Evolutionary conservation across 306 rosid genomes (phyloP).

Genomic region (Herpetospermum pedunculosum): DNA sequence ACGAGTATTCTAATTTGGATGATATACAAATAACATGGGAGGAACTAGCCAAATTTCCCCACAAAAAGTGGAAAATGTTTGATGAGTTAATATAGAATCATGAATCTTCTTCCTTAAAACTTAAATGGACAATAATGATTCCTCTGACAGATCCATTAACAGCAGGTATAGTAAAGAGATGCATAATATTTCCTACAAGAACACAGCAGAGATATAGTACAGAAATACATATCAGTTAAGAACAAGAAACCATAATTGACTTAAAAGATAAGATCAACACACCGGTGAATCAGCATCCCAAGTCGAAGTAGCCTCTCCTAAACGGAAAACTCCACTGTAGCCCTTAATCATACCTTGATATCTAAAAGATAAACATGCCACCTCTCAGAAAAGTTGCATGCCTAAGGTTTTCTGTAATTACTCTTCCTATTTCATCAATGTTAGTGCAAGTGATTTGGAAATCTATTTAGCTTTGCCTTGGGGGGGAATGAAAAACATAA

Average conservation of each 20-base stretch:
- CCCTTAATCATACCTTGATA: constrained; percentile 93
- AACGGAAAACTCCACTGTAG: constrained; percentile 86
- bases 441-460: not conserved
- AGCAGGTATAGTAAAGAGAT: not conserved
- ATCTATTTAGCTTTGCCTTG: not conserved
- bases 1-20: not conserved
- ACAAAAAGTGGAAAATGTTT: too few species aligned
- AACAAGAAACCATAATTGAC: not conserved
- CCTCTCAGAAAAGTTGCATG: constrained; percentile 8
- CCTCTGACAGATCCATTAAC: not conserved
- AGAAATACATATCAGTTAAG: not conserved
- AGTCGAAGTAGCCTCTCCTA: constrained; percentile 98
- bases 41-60: too few species aligned
- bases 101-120: not conserved
- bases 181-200: not conserved
- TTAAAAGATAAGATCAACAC: constrained; percentile 21
- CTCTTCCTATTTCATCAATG: not conserved
- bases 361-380: constrained; percentile 31
- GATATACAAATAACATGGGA: not conserved
- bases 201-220: not conserved
- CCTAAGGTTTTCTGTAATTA: not conserved
- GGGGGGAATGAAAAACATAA: not conserved
- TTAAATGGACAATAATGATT: not conserved
- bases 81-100: not conserved
- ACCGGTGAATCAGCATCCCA: constrained; percentile 98